These are phyloP conservation scores for Trametes cubensis DNA, from an alignment of 768 basidiomycete species.

Conservation along the genomic window DNA sequence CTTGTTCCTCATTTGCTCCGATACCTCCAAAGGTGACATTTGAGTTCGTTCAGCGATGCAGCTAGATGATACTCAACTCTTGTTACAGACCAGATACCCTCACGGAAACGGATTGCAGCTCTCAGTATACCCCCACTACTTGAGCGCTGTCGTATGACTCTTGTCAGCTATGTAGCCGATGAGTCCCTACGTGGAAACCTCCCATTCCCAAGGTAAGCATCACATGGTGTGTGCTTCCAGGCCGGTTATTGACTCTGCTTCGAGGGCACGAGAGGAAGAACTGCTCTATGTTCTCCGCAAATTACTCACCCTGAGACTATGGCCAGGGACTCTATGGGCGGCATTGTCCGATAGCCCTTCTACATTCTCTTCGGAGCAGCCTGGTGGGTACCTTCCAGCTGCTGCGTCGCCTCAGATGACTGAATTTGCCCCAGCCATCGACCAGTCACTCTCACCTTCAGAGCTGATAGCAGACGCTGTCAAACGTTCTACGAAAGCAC, in stretches of 20 bases:
- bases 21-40: conserved; percentile 56
- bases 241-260: background rate
- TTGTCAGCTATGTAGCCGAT: conserved; percentile 82
- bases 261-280: conserved; percentile 86
- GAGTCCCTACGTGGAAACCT: conserved; percentile 81
- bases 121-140: conserved; percentile 73
- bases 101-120: conserved; percentile 70
- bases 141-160: conserved; percentile 68
- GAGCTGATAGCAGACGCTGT: conserved; percentile 69
- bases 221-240: background rate
- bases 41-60: conserved; percentile 9
- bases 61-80: background rate
- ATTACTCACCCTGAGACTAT: conserved; percentile 70
- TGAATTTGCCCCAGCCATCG: conserved; percentile 37
- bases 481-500: conserved; percentile 74
- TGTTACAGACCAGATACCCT: conserved; percentile 57
- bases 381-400: conserved; percentile 46
- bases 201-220: conserved; percentile 79
- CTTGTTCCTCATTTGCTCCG: conserved; percentile 78
- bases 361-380: conserved; percentile 53
- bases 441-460: conserved; percentile 50
- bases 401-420: background rate
- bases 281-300: conserved; percentile 81
- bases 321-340: conserved; percentile 78
- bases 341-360: conserved; percentile 70